Evolutionary conservation across 202 grass and related monocot species (phyloP), one percentile per base, ranked within the genome.

Genomic region (Tripidium arundinaceum): DNA sequence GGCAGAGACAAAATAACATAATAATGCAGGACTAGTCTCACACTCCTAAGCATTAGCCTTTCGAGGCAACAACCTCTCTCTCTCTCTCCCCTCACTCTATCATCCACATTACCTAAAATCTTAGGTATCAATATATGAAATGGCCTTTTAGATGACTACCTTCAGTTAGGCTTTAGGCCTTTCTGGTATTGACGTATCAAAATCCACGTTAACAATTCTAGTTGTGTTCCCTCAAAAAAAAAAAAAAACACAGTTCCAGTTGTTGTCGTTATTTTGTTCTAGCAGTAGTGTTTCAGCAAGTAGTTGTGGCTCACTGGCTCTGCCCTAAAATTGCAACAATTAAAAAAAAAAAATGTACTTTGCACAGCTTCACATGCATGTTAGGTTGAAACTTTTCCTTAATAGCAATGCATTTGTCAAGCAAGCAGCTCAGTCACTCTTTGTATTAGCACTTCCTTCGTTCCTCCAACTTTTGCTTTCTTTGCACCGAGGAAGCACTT

Each of bases 391-490:
- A 24, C 31, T 11, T 70, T 4, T 33, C 31, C 19, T 21, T 61
- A 68, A 79, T 26, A 71, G 41, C 12, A 81, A 70, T 57, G 11
- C 24, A 15, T 65, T 11, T 76, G 74, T 91, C 77, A 91, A 76
- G 77, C 81, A 89, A 97, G 83, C 58, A 97, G 83, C 61, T 65
- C 75, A 40, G 26, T 76, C 39, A 76, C 77, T 83, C 94, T 88
- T 33, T 83, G 70, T 65, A 92, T 58, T 75, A 97, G 87, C 38
- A 90, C 85, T 59, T 90, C 89, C 79, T 97, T 94, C 86, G 83
- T 83, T 79, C 94, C 91, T 71, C 91, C 82, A 85, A 97, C 89
- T 68, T 94, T 94, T 60, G 82, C 87, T 46, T 87, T 94, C 76
- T 85, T 97, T 41, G 65, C 65, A 62, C 77, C 25, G 10, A 97